Evolutionary conservation across 352 stramenopile genomes (phyloP), one percentile per base, ranked within the genome.

Genomic region (Globisporangium abappressorium): DNA sequence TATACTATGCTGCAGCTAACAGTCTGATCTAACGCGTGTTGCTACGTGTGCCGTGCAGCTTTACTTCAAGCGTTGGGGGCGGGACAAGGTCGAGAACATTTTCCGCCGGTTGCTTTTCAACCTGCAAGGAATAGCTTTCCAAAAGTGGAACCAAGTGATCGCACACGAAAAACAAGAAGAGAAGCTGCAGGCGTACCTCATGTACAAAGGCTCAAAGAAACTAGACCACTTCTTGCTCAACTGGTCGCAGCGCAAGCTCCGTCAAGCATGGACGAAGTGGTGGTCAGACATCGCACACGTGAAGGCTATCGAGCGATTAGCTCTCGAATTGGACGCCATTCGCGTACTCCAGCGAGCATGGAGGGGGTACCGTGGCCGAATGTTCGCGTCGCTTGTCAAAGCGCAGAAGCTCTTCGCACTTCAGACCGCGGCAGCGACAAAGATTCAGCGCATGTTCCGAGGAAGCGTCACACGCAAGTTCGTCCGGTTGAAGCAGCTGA

Each of bases 151-250:
- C 26, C 69, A 79, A 5, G 70, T 70, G 24, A 70, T 91, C 18
- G 76, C 69, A 41, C 77, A 68, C 33, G 80, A 91, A 41, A 92
- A 89, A 61, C 84, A 92, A 49, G 81, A 92, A 38, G 85, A 93
- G 46, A 91, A 91, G 55, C 71, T 87, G 12, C 76, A 89, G 30
- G 81, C 77, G 2, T 90, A 93, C 26, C 70, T 93, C 22, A 77
- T 92, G 46, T 93, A 92, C 75, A 92, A 91, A 60, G 87, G 87
- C 22, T 86, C 78, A 54, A 90, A 91, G 64, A 89, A 89, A 57
- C 78, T 95, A 15, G 84, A 93, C 51, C 59, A 70, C 7, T 92
- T 93, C 56, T 58, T 93, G 26, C 68, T 78, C 30, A 91, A 91
- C 57, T 92, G 83, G 83, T 82, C 78, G 0, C 80, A 90, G 51